Conservation (phyloP, 1,284 basidiomycete genomes). For the Kwoniella shivajii region DNA sequence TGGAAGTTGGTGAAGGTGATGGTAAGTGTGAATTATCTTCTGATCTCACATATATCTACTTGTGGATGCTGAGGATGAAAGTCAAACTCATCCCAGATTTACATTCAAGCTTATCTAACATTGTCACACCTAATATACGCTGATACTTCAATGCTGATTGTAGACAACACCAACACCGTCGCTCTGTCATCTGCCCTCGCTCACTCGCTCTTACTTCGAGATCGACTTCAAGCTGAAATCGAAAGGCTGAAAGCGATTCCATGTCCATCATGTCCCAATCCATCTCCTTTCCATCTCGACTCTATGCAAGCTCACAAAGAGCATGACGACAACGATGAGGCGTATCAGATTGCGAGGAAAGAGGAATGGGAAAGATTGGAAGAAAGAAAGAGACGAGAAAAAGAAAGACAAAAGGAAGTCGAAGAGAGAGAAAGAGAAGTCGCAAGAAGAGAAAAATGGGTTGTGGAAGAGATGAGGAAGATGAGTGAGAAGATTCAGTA, state of each 20-base stretch:
- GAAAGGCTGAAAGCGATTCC: conserved; percentile 18
- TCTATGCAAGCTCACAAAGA: not conserved
- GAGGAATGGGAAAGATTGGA: conserved; percentile 33
- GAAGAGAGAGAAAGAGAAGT: conserved; percentile 48
- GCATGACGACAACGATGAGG: conserved; percentile 17
- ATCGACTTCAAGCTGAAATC: conserved; percentile 33
- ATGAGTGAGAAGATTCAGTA: conserved; percentile 46
- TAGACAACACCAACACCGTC: conserved; percentile 12
- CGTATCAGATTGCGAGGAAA: not conserved
- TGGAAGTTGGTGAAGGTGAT: conserved; percentile 28
- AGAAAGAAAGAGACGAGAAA: conserved; percentile 23
- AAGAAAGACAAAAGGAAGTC: conserved; percentile 38
- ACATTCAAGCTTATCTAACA: too few species aligned
- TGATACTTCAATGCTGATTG: not conserved
- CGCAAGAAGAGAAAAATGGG: conserved; percentile 45
- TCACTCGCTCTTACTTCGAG: conserved; percentile 38
- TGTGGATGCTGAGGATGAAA: too few species aligned
- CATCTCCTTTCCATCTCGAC: not conserved
- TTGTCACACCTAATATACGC: too few species aligned
- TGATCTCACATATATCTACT: not conserved
- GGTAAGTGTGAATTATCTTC: conserved; percentile 14
- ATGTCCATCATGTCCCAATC: conserved; percentile 14
- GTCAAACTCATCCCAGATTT: too few species aligned
- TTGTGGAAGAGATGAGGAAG: conserved; percentile 48
- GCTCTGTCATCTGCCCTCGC: conserved; percentile 33